Base-by-base conservation (phyloP, 1,284 basidiomycete genomes). In the Lignosus rhinocerotis region DNA sequence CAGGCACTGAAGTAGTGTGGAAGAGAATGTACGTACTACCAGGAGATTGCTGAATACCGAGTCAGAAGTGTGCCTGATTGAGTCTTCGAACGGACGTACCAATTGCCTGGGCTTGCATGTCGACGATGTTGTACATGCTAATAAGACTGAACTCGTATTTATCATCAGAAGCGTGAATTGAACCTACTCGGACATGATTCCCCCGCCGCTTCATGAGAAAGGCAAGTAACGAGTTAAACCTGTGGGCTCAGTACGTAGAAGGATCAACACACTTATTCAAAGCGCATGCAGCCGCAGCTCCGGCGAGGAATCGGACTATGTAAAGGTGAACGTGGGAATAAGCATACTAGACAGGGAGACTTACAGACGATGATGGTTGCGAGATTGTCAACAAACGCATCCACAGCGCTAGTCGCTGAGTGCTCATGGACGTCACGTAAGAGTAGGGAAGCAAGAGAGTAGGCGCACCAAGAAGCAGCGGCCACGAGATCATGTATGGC, bases 401-500 rank as follows among this genome's bases (percentile, higher is more conserved):
- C 47, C 19, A 55, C 19, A 6, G 46, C 53, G 25, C 53, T 55
- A 38, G 47, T 49, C 1, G 38, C 53, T 55, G 32, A 12, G 21
- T 11, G 10, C 3, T 2, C 34, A 11, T 36, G 16, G 34, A 16
- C 21, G 38, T 7, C 12, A 9, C 19, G 2, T 19, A n/a, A 9
- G 14, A 12, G 4, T 6, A 6, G n/a, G 17, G 2, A 12, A 30
- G n/a, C 3, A 8, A 31, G 21, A 11, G 7, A 39, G 1, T 3
- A 6, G 10, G 33, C 30, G 2, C 8, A 70, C 70, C 66, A 12
- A 68, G 61, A 25, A 69, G 55, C 10, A 71, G 43, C 5, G 67
- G 64, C 70, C 69, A 71, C 2, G 68, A 61, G 9, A 68, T 42
- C 32, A 61, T 55, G 46, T 66, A 70, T 9, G 67, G 59, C 6